phyloP scores from a whole-genome alignment of 805 yeast species.

The Danielia oregonensis region DNA sequence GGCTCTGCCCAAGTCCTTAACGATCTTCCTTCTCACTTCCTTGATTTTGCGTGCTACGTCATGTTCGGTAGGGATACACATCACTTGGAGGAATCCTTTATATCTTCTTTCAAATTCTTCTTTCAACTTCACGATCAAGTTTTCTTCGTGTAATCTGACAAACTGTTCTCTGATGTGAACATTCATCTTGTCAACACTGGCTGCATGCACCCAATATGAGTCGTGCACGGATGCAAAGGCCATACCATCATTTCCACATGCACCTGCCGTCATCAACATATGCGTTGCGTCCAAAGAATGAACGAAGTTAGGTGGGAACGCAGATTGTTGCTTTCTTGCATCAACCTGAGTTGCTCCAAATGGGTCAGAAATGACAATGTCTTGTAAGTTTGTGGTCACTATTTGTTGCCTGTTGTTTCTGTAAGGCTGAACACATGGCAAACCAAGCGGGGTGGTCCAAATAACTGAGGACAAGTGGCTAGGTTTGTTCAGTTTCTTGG shows the following conservation, averaged over 20 bases:
- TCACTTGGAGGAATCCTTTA: slow-evolving; percentile 60
- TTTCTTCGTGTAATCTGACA: slow-evolving; percentile 69
- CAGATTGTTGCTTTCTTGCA: slow-evolving; percentile 83
- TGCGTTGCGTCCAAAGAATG: slow-evolving; percentile 97
- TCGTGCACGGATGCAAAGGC: slow-evolving; percentile 95
- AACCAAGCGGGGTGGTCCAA: slow-evolving; percentile 96
- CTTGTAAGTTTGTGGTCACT: slow-evolving; percentile 80
- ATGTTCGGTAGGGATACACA: slow-evolving; percentile 49
- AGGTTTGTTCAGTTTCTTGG: slow-evolving; percentile 42
- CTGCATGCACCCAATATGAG: slow-evolving; percentile 97
- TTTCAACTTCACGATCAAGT: slow-evolving; percentile 65
- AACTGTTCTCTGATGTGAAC: slow-evolving; percentile 69
- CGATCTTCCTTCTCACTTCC: slow-evolving; percentile 46
- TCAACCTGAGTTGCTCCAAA: slow-evolving; percentile 77
- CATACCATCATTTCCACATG: slow-evolving; percentile 61
- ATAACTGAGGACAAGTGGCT: slow-evolving; percentile 82
- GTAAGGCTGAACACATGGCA: slow-evolving; percentile 97
- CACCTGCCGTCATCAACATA: slow-evolving; percentile 84
- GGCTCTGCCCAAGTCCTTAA: slow-evolving; percentile 48
- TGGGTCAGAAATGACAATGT: slow-evolving; percentile 87
- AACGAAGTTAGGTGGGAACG: slow-evolving; percentile 92
- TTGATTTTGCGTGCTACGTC: slow-evolving; percentile 49
- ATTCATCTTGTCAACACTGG: slow-evolving; percentile 74
- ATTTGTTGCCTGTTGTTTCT: slow-evolving; percentile 62
- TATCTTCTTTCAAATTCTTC: slow-evolving; percentile 82